A percentile compares a stretch with the other conserved stretches of the same genome.
Conservation (phyloP, 768 basidiomycete species). For the Saitozyma podzolica region DNA sequence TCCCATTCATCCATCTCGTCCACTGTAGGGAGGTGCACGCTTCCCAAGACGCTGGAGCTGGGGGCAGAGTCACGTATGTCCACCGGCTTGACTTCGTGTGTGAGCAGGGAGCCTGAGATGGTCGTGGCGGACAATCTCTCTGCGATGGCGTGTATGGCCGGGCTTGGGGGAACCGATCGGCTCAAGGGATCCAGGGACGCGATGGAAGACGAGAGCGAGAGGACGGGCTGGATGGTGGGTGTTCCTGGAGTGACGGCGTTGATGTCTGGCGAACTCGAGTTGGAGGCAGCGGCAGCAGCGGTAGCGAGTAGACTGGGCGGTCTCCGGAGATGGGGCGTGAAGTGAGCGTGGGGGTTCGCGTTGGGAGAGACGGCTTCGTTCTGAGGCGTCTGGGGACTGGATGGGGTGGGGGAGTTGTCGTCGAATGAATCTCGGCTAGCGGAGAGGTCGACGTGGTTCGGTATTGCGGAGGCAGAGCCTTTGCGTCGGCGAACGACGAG, state of each 20-base stretch:
- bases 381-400: too few relatives aligned
- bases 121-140: conserved; percentile 10
- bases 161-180: conserved; percentile 53
- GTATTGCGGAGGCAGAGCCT: background rate
- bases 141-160: conserved; percentile 23
- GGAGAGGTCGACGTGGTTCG: too few relatives aligned
- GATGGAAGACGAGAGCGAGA: conserved; percentile 58
- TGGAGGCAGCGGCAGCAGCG: background rate
- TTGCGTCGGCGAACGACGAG: conserved; percentile 62
- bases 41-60: too few relatives aligned
- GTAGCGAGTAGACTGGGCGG: background rate
- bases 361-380: too few relatives aligned
- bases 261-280: background rate
- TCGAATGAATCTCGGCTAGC: too few relatives aligned
- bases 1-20: conserved; percentile 61
- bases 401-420: too few relatives aligned
- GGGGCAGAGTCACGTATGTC: too few relatives aligned
- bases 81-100: too few relatives aligned
- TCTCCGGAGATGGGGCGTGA: background rate
- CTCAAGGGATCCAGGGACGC: conserved; percentile 58
- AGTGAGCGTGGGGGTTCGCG: too few relatives aligned
- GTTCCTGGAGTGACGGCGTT: conserved; percentile 56
- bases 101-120: too few relatives aligned
- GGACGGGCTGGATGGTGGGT: conserved; percentile 57
- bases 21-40: background rate